Conservation (phyloP, 768 basidiomycete genomes). For the Pleurotus tuoliensis region DNA sequence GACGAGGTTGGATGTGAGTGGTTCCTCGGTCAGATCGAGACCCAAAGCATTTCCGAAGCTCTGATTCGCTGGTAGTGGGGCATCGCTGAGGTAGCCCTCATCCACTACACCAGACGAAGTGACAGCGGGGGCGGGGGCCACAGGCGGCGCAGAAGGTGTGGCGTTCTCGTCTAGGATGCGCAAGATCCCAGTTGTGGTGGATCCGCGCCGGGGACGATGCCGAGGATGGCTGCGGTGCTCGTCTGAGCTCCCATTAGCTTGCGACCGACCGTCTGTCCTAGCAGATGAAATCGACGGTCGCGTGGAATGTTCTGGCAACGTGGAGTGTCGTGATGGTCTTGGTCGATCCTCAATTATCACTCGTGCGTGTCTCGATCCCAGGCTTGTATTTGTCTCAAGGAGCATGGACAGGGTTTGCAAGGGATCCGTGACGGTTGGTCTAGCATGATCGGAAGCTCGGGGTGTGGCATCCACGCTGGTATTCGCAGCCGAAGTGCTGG, state of each 20-base stretch:
- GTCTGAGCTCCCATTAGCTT: neutral
- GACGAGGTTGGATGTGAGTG: neutral
- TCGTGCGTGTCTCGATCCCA: conserved; percentile 5
- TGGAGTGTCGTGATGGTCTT: conserved; percentile 1
- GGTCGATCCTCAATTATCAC: conserved; percentile 6
- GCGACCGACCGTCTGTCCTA: neutral
- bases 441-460: conserved; percentile 1
- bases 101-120: neutral
- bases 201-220: conserved; percentile 1
- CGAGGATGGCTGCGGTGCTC: neutral
- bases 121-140: neutral
- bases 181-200: neutral
- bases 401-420: conserved; percentile 6
- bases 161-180: neutral
- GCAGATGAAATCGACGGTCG: neutral
- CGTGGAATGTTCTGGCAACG: neutral
- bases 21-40: conserved; percentile 5
- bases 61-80: neutral
- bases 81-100: conserved; percentile 5
- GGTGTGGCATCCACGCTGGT: conserved; percentile 6
- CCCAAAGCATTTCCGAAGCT: conserved; percentile 4
- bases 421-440: neutral
- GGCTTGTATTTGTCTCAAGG: conserved; percentile 1
- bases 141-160: neutral
- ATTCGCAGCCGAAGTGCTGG: neutral